Percentiles rank a stretch among this genome's conserved stretches.
phyloP scores from a whole-genome alignment of 2,329 filamentous ascomycete species.

The Allantophomopsis cytisporea region DNA sequence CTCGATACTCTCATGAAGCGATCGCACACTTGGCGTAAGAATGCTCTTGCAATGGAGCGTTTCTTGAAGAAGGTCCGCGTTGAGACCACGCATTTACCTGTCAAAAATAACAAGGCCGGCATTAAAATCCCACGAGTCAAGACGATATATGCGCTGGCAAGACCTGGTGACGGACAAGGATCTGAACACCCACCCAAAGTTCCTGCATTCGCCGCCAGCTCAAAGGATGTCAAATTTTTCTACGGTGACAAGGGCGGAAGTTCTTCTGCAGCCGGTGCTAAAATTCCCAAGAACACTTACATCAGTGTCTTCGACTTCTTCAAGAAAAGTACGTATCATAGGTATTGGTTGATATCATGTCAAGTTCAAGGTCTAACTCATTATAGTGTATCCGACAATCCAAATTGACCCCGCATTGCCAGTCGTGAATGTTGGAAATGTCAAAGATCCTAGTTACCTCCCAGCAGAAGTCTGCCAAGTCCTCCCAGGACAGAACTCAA shows the following conservation, averaged over 20 bases:
- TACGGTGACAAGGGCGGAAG: background rate
- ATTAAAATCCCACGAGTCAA: conserved; percentile 23
- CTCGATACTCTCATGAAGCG: conserved; percentile 23
- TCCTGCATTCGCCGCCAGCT: conserved; percentile 25
- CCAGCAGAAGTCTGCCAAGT: conserved; percentile 55
- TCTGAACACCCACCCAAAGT: conserved; percentile 21
- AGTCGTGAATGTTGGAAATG: conserved; percentile 52
- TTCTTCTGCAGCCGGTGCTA: background rate
- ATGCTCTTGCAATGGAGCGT: conserved; percentile 7
- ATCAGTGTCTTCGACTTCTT: conserved; percentile 38
- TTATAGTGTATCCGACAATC: conserved; percentile 9
- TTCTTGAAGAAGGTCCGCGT: conserved; percentile 25
- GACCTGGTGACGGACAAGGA: conserved; percentile 19
- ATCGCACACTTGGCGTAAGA: conserved; percentile 11
- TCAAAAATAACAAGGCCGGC: conserved; percentile 20
- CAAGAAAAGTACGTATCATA: conserved; percentile 12
- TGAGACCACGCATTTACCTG: conserved; percentile 21
- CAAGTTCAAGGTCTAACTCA: background rate
- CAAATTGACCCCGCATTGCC: conserved; percentile 28
- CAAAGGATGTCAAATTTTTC: conserved; percentile 39
- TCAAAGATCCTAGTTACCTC: conserved; percentile 43
- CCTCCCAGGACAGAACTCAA: conserved; percentile 48
- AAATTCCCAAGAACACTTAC: conserved; percentile 13
- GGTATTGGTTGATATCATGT: background rate
- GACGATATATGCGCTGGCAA: conserved; percentile 31